A percentile compares a stretch with the other conserved stretches of the same genome.
These are phyloP conservation scores for Venustampulla echinocandica DNA, from an alignment of 495 filamentous ascomycete genomes.

Conservation along the genomic window DNA sequence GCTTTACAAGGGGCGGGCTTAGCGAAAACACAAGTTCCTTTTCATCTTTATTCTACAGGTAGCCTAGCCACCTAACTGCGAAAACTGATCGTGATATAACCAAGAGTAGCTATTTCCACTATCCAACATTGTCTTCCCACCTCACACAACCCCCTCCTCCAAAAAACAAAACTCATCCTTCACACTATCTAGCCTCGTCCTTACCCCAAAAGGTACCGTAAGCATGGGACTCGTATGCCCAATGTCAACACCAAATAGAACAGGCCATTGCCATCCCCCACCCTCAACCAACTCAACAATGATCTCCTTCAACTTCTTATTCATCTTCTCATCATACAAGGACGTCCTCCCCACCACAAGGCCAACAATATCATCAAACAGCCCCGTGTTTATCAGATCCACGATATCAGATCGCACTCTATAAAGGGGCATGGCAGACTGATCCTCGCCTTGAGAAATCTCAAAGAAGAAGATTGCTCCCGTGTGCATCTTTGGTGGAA, in stretches of 20 bases:
- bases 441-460: slow-evolving; percentile 22
- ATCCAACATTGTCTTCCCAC: too few relatives aligned
- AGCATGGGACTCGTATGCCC: slow-evolving; percentile 30
- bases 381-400: slow-evolving; percentile 27
- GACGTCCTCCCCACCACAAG: slow-evolving; percentile 29
- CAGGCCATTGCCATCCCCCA: slow-evolving; percentile 21
- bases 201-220: slow-evolving; percentile 26
- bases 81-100: too few relatives aligned
- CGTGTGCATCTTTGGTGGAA: slow-evolving; percentile 23
- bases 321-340: slow-evolving; percentile 19
- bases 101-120: too few relatives aligned
- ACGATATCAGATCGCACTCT: slow-evolving; percentile 22
- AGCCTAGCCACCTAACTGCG: too few relatives aligned
- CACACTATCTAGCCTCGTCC: slow-evolving; percentile 23
- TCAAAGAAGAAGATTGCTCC: slow-evolving; percentile 28
- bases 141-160: slow-evolving; percentile 25
- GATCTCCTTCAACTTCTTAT: slow-evolving; percentile 16
- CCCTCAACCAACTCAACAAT: slow-evolving; percentile 21
- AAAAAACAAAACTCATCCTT: slow-evolving; percentile 27
- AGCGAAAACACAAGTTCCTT: too few relatives aligned
- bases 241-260: slow-evolving; percentile 27
- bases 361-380: slow-evolving; percentile 25
- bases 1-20: too few relatives aligned
- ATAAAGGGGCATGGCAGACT: slow-evolving; percentile 12
- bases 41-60: too few relatives aligned